phyloP scores from a whole-genome alignment of 2,329 filamentous ascomycete species.

The Cladophialophora chaetospira region DNA sequence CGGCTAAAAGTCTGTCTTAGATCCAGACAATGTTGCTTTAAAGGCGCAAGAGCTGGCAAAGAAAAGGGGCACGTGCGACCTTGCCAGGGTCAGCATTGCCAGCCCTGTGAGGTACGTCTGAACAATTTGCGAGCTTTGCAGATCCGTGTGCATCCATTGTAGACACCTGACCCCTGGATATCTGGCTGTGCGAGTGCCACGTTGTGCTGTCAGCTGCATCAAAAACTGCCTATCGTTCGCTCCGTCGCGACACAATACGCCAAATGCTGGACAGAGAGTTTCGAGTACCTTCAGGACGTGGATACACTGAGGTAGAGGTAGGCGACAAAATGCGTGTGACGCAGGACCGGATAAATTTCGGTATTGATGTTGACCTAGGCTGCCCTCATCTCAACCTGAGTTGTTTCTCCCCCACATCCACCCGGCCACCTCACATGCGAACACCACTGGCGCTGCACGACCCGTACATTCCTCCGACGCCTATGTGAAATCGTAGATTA shows the following conservation, averaged over 20 bases:
- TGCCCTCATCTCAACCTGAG: neutral
- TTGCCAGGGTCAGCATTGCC: no score
- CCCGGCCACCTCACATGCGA: neutral
- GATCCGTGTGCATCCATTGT: neutral
- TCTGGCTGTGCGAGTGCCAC: neutral
- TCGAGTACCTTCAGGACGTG: no score
- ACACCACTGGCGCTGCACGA: neutral
- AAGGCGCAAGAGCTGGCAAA: neutral
- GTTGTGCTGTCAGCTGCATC: neutral
- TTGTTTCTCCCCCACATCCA: neutral
- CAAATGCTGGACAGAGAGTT: no score
- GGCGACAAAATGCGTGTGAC: no score
- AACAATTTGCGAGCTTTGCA: constrained; percentile 11
- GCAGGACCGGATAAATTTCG: neutral
- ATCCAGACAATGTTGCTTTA: neutral
- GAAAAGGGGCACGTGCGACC: constrained; percentile 1
- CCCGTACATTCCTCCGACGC: no score
- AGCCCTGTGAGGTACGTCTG: neutral
- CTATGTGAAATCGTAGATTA: no score
- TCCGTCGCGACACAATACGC: no score
- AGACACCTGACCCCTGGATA: neutral
- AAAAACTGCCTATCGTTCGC: neutral
- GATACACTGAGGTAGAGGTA: no score
- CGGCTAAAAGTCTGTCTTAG: neutral
- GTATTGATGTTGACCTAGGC: neutral